These are phyloP conservation scores for Trifolium pratense DNA, from an alignment of 306 rosid species.

Conservation along the genomic window DNA sequence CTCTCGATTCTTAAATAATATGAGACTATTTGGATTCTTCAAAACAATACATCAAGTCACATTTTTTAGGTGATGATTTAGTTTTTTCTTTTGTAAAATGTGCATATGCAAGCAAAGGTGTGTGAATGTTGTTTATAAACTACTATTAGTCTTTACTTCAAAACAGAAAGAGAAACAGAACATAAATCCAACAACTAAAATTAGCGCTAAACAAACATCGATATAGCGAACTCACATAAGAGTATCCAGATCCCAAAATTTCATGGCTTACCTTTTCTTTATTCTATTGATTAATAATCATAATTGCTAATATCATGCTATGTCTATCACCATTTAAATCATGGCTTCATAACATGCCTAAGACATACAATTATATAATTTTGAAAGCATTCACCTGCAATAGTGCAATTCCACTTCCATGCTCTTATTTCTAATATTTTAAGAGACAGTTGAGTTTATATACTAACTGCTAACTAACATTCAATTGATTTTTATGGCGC, in stretches of 20 bases:
- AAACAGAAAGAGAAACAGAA: too few relatives aligned
- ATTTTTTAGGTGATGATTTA: too few relatives aligned
- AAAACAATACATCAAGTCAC: background rate
- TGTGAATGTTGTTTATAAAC: too few relatives aligned
- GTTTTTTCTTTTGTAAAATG: too few relatives aligned
- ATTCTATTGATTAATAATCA: slow-evolving; percentile 35
- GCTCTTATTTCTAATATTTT: slow-evolving; percentile 1
- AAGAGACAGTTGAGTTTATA: slow-evolving; percentile 24
- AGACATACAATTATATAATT: slow-evolving; percentile 50
- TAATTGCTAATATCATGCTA: slow-evolving; percentile 52
- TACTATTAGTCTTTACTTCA: too few relatives aligned
- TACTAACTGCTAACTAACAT: slow-evolving; percentile 35
- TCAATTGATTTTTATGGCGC: background rate
- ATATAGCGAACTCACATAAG: too few relatives aligned
- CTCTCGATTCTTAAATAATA: too few relatives aligned
- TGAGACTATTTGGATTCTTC: too few relatives aligned
- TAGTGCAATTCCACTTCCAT: slow-evolving; percentile 35
- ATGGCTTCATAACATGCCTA: slow-evolving; percentile 69
- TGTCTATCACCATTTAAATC: slow-evolving; percentile 48
- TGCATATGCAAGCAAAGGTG: too few relatives aligned
- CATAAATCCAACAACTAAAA: too few relatives aligned
- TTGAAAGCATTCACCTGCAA: slow-evolving; percentile 28
- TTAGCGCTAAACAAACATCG: too few relatives aligned
- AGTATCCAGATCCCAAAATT: too few relatives aligned
- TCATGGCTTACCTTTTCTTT: slow-evolving; percentile 18